Evolutionary conservation across 2,329 filamentous ascomycete species (phyloP), one percentile per base, ranked within the genome.

Genomic region (Fusarium marasasianum): DNA sequence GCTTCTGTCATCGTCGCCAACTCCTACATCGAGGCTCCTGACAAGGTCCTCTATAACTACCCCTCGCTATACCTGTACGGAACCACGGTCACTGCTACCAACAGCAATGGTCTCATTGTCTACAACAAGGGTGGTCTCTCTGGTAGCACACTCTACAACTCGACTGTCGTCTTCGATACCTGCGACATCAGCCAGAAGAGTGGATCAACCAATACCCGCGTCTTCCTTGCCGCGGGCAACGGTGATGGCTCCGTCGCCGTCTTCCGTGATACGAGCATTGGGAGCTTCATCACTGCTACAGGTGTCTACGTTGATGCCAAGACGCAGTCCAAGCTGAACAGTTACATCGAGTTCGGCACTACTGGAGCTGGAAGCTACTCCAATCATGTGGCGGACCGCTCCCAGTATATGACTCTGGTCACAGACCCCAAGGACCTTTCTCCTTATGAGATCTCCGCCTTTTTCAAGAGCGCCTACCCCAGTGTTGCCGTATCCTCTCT

Each of bases 171-270:
- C 1, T 78, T 86, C 26, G 84, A 86, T 62, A 81, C 79, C 12
- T 83, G 81, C 43, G 77, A 78, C 3, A 77, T 86, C 18, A 71
- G 78, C 15, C 81, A 82, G 43, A 77, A 77, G 54, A 63, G 57
- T 8, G 75, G 75, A 18, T 44, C 69, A 5, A 77, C 79, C 10
- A 85, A 83, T 51, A 82, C 76, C 31, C 81, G 82, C 24, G 83
- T 86, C 15, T 86, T 80, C 59, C 70, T 87, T 20, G 83, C 83
- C 2, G 81, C 84, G 10, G 83, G 83, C 3, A 85, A 85, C 48
- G 82, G 79, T 3, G 77, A 75, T 7, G 84, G 84, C 24, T 81
- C 84, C 0, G 80, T 83, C 3, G 84, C 79, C 3, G 75, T 87
- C 4, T 87, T 81, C 69, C 81, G 84, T 12, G 82, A 84, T 53